Evolutionary conservation across 495 filamentous ascomycete genomes (phyloP), one percentile per base, ranked within the genome.

Genomic region (Aspergillus sclerotioniger): DNA sequence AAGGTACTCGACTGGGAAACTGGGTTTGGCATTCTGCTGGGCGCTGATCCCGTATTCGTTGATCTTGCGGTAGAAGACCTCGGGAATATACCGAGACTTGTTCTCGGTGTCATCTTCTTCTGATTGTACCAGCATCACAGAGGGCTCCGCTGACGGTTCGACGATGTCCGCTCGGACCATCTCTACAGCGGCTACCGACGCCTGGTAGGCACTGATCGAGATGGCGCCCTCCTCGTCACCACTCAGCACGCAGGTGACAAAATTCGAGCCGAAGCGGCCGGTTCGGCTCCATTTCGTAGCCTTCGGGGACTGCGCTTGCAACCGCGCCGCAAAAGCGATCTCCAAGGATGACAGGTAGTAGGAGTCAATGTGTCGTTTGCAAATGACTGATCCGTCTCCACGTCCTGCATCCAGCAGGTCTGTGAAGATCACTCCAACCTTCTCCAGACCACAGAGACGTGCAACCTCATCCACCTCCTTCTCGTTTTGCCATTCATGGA

Each of bases 1-100:
- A 31, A 99, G 82, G 70, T 97, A 99, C 65, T 98, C 95, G 31
- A 96, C 93, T 0, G 94, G 94, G 69, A 99, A 99, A 47, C 87
- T 83, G 3, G 95, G 94, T 66, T 96, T 97, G 28, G 95, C 94
- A 66, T 96, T 98, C 66, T 98, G 90, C 69, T 96, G 95, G 2
- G 98, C 94, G 65, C 89, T 96, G 53, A 87, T 89, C 7, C 95
- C 95, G 65, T 99, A 96, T 68, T 98, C 92, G 70, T 99, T 98
- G 66, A 96, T 92, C 54, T 86, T 83, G 47, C 94, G 86, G 73
- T 92, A 99, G 76, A 98, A 98, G 15, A 99, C 94, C 62, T 99
- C 94, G 3, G 95, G 94, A 43, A 98, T 96, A 66, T 99, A 99
- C 48, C 92, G 82, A 25, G 87, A 87, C 54, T 82, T 85, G 71